Evolutionary conservation across 257 asterid species (phyloP), one percentile per base, ranked within the genome.

Genomic region (Haberlea rhodopensis): DNA sequence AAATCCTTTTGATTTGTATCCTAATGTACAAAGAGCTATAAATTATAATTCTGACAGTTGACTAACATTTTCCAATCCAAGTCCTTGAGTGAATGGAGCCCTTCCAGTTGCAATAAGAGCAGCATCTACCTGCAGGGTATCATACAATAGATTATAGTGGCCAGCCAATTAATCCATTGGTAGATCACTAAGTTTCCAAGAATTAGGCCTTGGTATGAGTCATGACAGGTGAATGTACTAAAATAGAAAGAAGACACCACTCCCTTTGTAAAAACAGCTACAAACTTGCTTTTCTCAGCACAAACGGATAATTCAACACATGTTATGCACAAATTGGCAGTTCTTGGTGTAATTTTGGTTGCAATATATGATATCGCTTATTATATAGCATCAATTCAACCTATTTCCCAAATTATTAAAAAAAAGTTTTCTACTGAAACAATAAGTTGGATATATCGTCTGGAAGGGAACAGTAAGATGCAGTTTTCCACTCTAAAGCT

Each of bases 81-180:
- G 95, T 78, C 97, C 99, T 61, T 81, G 81, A 9, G 99, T 89
- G 69, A 92, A 92, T 65, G 99, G 99, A 66, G 95, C 91, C 77
- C 97, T 89, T 75, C 99, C 97, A 2, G 99, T 92, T 59, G 99
- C 97, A 81, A 92, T 92, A 69, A 92, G 91, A 59, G 97, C 96
- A 29, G 97, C 97, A 87, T 92, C 99, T 45, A 92, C 96, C 99
- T 92, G 88, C 72, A 68, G 59, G 58, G 31, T 65, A 40, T 66
- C 79, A 72, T 69, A 27, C 72, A 71, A 71, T 34, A 55, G 61
- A 65, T 63, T 13, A 67, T 27, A 63, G 45, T 2, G 45, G 13
- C 45, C 16, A 34, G 10, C 45, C 15, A 34, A 34, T 29, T 29
- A 29, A 29, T 29, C 25, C 31, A 57, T 46, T 9, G 22, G 63